A percentile compares a stretch with the other conserved stretches of the same genome.
phyloP scores from a whole-genome alignment of 768 basidiomycete species.

The Xerocomus spinulosus region DNA sequence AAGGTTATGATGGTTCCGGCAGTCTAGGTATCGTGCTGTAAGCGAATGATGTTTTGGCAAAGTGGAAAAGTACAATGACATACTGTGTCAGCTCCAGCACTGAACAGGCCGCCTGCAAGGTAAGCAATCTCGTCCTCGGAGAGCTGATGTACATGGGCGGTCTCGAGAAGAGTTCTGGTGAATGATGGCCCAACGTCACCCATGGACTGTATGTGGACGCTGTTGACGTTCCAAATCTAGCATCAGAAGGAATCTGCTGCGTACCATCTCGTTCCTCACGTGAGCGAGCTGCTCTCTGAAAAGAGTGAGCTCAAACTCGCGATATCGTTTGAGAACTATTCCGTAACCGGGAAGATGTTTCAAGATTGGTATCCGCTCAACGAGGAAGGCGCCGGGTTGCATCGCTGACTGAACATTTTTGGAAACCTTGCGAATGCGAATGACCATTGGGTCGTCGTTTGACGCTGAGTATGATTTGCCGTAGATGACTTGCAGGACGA shows the following conservation, averaged over 20 bases:
- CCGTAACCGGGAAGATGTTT: conserved; percentile 50
- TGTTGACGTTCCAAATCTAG: neutral
- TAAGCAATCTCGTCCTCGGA: conserved; percentile 51
- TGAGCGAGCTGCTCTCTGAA: conserved; percentile 40
- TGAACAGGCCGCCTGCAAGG: conserved; percentile 56
- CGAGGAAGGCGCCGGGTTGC: conserved; percentile 46
- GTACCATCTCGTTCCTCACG: conserved; percentile 2
- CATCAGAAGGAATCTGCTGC: neutral
- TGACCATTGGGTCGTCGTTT: conserved; percentile 9
- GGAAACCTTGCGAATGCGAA: conserved; percentile 17
- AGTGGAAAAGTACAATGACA: neutral
- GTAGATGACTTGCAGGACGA: conserved; percentile 24
- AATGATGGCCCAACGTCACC: conserved; percentile 32
- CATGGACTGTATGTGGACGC: conserved; percentile 6
- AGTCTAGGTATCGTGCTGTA: conserved; percentile 25
- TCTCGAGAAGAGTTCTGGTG: conserved; percentile 48
- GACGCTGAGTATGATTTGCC: conserved; percentile 24
- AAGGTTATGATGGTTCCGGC: conserved; percentile 46
- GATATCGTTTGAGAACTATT: conserved; percentile 22
- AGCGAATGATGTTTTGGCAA: neutral
- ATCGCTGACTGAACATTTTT: conserved; percentile 25
- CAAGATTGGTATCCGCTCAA: conserved; percentile 47
- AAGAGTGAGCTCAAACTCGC: conserved; percentile 44
- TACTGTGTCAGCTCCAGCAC: conserved; percentile 55
- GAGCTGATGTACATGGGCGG: conserved; percentile 43